phyloP scores from a whole-genome alignment of 202 grass and related monocot genomes.

The Eragrostis tef region DNA sequence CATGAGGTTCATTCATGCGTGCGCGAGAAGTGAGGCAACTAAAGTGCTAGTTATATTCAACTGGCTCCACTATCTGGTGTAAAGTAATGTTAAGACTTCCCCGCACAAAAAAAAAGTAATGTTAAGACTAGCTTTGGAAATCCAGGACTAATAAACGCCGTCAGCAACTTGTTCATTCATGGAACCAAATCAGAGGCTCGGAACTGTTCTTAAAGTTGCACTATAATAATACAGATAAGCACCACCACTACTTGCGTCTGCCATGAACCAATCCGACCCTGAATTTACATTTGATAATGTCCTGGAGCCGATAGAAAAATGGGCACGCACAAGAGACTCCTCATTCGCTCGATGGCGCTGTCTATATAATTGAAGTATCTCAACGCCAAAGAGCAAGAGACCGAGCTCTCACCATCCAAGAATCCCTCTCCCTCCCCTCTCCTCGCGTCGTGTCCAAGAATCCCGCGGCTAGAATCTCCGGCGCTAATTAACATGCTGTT shows the following conservation, averaged over 20 bases:
- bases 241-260: not conserved
- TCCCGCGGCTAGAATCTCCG: not conserved
- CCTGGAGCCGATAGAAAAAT: not conserved
- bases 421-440: slow-evolving; percentile 6
- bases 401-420: slow-evolving; percentile 15
- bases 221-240: not conserved
- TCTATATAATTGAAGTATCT: not conserved
- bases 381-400: not conserved
- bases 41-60: not conserved
- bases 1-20: not conserved
- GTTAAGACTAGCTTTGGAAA: not conserved
- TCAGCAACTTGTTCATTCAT: not conserved
- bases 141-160: not conserved
- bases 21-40: not conserved
- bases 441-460: not conserved
- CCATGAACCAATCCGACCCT: not conserved
- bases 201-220: not conserved
- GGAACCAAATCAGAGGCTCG: not conserved
- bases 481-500: too few relatives aligned
- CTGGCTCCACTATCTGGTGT: not conserved
- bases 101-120: too few relatives aligned
- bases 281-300: not conserved
- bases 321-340: not conserved
- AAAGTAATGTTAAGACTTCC: not conserved
- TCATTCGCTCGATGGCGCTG: not conserved